Percentiles rank a stretch among this genome's conserved stretches.
phyloP scores from a whole-genome alignment of 106 monocot species.

The Acanthochlamys bracteata region DNA sequence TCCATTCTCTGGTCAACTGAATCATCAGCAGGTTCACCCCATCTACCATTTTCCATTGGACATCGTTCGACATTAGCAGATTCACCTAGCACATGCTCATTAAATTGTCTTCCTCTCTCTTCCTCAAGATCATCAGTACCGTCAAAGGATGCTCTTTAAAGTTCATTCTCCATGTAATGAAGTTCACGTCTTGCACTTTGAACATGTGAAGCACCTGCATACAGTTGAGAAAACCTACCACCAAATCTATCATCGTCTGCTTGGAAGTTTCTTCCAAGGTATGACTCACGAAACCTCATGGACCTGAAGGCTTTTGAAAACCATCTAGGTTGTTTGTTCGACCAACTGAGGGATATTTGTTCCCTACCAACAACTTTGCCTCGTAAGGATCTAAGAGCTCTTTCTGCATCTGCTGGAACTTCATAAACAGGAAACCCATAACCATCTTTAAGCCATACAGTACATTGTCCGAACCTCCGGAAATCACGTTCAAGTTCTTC shows the following conservation, averaged over 20 bases:
- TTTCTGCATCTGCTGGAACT: conserved; percentile 41
- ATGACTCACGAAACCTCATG: conserved; percentile 26
- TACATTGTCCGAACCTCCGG: conserved; percentile 44
- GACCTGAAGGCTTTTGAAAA: conserved; percentile 21
- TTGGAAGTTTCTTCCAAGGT: conserved; percentile 18
- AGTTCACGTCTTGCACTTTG: conserved; percentile 10
- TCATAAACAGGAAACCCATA: conserved; percentile 70
- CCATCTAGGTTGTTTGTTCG: conserved; percentile 45
- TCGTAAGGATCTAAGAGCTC: conserved; percentile 40
- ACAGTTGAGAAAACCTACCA: background rate
- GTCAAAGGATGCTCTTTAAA: conserved; percentile 15
- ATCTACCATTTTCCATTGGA: conserved; percentile 36
- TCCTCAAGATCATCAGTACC: conserved; percentile 15
- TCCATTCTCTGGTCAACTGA: conserved; percentile 6
- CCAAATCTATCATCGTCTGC: background rate
- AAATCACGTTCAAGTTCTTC: conserved; percentile 60
- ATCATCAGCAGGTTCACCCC: conserved; percentile 28
- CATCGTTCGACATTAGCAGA: conserved; percentile 10
- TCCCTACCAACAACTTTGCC: conserved; percentile 52
- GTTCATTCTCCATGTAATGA: conserved; percentile 6
- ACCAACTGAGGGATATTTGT: conserved; percentile 54
- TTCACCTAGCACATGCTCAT: conserved; percentile 8
- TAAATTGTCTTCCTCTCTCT: conserved; percentile 14
- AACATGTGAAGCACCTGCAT: background rate
- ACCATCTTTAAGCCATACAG: conserved; percentile 52